phyloP scores from a whole-genome alignment of 805 yeast species.

The Ogataea methylovora region DNA sequence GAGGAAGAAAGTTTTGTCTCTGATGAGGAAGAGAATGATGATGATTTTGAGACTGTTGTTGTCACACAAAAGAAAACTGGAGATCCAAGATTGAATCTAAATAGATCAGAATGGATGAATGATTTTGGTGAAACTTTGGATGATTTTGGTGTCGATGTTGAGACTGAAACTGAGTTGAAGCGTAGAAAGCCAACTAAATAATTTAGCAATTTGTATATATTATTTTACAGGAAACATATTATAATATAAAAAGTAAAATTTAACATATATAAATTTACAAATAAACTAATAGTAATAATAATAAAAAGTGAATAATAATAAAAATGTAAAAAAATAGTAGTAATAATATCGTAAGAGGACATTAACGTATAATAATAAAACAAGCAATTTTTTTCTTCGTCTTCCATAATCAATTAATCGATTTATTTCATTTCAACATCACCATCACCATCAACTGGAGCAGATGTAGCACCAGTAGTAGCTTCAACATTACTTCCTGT shows the following conservation, averaged over 20 bases:
- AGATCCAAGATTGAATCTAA: constrained; percentile 29
- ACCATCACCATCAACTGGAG: constrained; percentile 1
- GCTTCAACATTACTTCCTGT: constrained; percentile 6
- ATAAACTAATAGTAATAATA: not conserved
- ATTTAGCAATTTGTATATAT: not conserved
- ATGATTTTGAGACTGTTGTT: constrained; percentile 7
- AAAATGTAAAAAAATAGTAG: too few relatives aligned
- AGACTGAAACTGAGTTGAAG: constrained; percentile 33
- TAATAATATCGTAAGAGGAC: too few relatives aligned
- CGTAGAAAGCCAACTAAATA: not conserved
- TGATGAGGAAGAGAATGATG: not conserved
- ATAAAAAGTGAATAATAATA: too few relatives aligned
- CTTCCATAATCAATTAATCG: not conserved
- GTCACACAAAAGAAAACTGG: constrained; percentile 2
- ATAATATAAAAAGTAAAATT: not conserved
- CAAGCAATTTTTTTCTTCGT: too few relatives aligned
- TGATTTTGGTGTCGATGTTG: constrained; percentile 85
- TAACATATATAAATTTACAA: not conserved
- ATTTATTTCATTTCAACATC: constrained; percentile 2
- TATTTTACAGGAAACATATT: not conserved
- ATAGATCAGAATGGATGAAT: constrained; percentile 57
- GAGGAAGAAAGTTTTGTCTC: constrained; percentile 13
- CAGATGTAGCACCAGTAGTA: not conserved
- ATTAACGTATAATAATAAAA: too few relatives aligned
- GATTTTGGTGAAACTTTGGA: constrained; percentile 75